Conservation (phyloP, 1,139 yeast genomes). For the Protomyces pachydermus region DNA sequence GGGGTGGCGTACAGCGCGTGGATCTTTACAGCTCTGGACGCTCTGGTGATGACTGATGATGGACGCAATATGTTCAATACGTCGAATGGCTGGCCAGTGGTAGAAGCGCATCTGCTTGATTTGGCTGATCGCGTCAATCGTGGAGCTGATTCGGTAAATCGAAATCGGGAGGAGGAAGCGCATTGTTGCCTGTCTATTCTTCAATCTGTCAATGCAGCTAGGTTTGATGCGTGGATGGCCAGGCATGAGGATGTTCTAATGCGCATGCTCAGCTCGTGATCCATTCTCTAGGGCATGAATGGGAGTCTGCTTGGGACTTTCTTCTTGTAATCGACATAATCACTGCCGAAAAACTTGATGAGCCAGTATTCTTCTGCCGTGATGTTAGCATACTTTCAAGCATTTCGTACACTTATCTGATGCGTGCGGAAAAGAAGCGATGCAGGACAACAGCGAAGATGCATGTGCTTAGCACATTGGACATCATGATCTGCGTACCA, state of each 20-base stretch:
- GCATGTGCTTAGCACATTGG: conserved; percentile 55
- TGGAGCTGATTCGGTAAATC: not conserved
- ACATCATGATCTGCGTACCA: conserved; percentile 68
- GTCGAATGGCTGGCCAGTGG: conserved; percentile 7
- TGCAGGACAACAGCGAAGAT: conserved; percentile 52
- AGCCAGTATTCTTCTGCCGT: conserved; percentile 26
- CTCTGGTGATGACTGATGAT: conserved; percentile 12
- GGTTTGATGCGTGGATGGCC: not conserved
- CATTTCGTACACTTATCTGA: conserved; percentile 58
- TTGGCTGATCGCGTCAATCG: not conserved
- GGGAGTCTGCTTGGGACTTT: conserved; percentile 60
- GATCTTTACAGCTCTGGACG: conserved; percentile 12
- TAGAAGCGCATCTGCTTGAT: not conserved
- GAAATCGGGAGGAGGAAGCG: not conserved
- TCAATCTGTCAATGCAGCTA: not conserved
- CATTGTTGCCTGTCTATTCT: not conserved
- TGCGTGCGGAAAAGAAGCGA: conserved; percentile 64
- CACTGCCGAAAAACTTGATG: conserved; percentile 58
- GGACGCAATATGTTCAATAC: conserved; percentile 11
- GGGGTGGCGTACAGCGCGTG: conserved; percentile 16
- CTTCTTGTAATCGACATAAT: conserved; percentile 53
- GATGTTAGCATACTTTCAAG: not conserved
- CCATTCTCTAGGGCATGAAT: conserved; percentile 41
- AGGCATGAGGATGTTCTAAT: not conserved
- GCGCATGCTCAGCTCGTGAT: not conserved